Percentiles rank a stretch among this genome's conserved stretches.
Evolutionary conservation across 306 rosid species (phyloP).

Genomic region (Elaeagnus macrophylla): DNA sequence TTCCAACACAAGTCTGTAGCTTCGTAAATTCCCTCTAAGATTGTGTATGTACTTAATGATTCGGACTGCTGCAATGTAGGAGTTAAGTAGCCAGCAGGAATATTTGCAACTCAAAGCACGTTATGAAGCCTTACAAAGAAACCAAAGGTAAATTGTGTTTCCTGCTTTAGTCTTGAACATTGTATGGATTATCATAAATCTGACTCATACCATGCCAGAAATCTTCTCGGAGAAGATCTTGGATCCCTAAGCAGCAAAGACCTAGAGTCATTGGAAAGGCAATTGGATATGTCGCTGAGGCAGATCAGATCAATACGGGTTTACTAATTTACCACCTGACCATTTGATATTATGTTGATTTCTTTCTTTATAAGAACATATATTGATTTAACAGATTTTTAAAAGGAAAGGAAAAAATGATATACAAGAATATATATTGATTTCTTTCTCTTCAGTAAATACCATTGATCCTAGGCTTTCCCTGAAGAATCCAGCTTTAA

Average conservation of each 20-base stretch:
- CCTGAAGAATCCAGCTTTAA: too few relatives aligned
- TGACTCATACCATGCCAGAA: conserved; percentile 26
- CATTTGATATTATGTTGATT: not conserved
- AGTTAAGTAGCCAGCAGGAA: conserved; percentile 95
- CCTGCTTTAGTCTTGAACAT: not conserved
- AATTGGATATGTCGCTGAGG: conserved; percentile 81
- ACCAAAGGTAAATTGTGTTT: conserved; percentile 54
- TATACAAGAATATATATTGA: too few relatives aligned
- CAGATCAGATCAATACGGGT: conserved; percentile 95
- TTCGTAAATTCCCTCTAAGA: too few relatives aligned
- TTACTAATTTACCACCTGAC: not conserved
- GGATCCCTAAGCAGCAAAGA: conserved; percentile 82
- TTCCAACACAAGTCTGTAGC: too few relatives aligned
- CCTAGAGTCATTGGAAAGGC: conserved; percentile 90
- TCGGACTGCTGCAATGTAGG: conserved; percentile 28
- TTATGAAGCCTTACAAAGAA: conserved; percentile 71
- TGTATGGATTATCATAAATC: not conserved
- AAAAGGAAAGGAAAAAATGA: too few relatives aligned
- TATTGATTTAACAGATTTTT: not conserved
- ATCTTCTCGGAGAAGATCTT: conserved; percentile 96
- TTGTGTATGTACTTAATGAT: not conserved
- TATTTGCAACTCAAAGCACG: conserved; percentile 96
- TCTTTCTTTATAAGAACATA: not conserved
- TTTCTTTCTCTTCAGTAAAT: too few relatives aligned
- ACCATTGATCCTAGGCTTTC: too few relatives aligned